Conservation (phyloP, 2,329 filamentous ascomycete species). For the Nemania diffusa region DNA sequence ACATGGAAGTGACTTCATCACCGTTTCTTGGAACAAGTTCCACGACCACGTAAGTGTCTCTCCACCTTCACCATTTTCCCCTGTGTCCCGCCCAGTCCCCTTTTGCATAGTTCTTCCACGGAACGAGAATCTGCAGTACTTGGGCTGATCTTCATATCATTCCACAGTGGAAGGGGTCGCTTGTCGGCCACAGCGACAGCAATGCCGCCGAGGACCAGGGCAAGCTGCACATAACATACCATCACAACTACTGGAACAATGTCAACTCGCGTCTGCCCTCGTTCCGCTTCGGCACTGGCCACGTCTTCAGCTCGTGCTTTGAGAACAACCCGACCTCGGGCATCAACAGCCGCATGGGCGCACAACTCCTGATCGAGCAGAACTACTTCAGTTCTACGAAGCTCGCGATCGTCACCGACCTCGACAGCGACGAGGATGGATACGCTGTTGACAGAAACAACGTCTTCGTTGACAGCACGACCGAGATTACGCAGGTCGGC, state of each 20-base stretch:
- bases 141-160: background rate
- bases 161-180: slow-evolving; percentile 61
- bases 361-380: slow-evolving; percentile 64
- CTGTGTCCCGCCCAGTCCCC: background rate
- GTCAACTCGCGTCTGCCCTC: slow-evolving; percentile 71
- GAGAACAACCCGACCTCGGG: slow-evolving; percentile 54
- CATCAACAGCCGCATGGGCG: slow-evolving; percentile 64
- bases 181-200: slow-evolving; percentile 69
- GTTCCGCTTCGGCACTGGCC: slow-evolving; percentile 73
- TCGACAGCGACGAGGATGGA: slow-evolving; percentile 58
- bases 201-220: slow-evolving; percentile 69
- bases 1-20: slow-evolving; percentile 57
- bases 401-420: slow-evolving; percentile 53
- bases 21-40: slow-evolving; percentile 56
- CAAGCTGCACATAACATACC: slow-evolving; percentile 71
- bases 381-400: slow-evolving; percentile 59
- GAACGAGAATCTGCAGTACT: background rate
- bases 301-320: slow-evolving; percentile 66
- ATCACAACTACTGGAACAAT: slow-evolving; percentile 74
- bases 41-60: slow-evolving; percentile 52
- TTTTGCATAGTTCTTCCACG: background rate
- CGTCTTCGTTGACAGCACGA: slow-evolving; percentile 54
- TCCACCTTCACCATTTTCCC: background rate
- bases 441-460: slow-evolving; percentile 58
- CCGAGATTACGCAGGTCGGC: slow-evolving; percentile 50